Base-by-base conservation (phyloP, 257 asterid genomes). In the Scutellaria barbata region DNA sequence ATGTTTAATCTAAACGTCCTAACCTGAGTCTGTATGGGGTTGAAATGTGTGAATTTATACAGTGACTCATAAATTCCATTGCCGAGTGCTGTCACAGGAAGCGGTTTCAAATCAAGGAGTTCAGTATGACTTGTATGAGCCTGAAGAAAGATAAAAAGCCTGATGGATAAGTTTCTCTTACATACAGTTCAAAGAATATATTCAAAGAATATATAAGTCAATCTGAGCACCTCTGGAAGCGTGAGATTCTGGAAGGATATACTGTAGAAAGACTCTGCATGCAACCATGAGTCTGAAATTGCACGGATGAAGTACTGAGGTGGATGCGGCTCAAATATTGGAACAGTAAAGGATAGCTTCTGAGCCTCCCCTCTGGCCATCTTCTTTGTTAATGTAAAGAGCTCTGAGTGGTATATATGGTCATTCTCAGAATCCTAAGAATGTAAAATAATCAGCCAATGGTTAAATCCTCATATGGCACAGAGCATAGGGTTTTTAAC, bases 21-120 rank as follows among this genome's bases (percentile, higher is more conserved):
- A 77, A 94, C 99, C 99, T 94, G 99, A 11, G 99, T 94, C 81
- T 94, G 99, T 70, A 91, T 89, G 75, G 99, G 99, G 78, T 94
- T 94, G 77, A 94, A 94, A 85, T 94, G 99, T 0, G 99, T 86
- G 76, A 94, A 91, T 35, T 74, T 88, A 75, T 91, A 91, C 83
- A 94, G 68, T 74, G 96, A 93, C 83, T 91, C 90, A 71, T 81
- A 94, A 66, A 84, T 80, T 82, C 74, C 88, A 76, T 86, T 88
- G 76, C 89, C 93, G 70, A 94, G 96, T 72, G 99, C 97, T 73
- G 95, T 88, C 85, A 91, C 96, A 47, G 99, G 99, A 78, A 94
- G 97, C 33, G 99, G 99, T 79, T 88, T 94, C 77, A 94, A 81
- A 82, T 91, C 99, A 79, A 94, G 89, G 69, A 94, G 99, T 81